Base-by-base conservation (phyloP, 306 rosid genomes). In the Dryas alaskensis region DNA sequence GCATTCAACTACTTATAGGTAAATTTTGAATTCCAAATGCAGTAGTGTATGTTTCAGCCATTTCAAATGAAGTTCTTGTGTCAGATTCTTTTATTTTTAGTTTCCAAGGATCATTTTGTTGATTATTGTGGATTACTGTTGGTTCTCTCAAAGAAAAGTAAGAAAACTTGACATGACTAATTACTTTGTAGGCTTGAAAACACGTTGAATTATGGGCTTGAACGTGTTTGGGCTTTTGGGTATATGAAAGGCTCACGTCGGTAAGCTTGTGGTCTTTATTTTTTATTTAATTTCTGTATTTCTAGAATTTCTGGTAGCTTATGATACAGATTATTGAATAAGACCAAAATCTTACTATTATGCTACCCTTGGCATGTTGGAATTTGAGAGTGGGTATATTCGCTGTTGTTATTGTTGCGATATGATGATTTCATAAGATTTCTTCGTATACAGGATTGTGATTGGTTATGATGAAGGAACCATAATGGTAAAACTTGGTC, bases 151-250 rank as follows among this genome's bases (percentile, higher is more conserved):
- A 4, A 42, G 22, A 40, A 39, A 53, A 53, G 53, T 9, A 42
- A 47, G 4, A 11, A 19, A 19, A 0, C 3, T 49, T 66, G 7
- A 46, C 12, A 44, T 67, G 51, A 22, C 27, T 19, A 49, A 4
- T 48, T 69, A 44, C 53, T 62, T 62, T 81, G 72, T 93, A 95
- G 99, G 93, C 99, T 95, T 69, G 99, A 95, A 83, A 95, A 89
- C 89, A 95, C 99, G 44, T 80, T 95, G 83, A 95, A 95, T 79
- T 95, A 95, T 85, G 96, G 98, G 54, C 98, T 95, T 65, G 99
- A 95, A 83, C 91, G 99, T 83, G 99, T 95, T 81, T 95, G 99
- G 99, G 91, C 98, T 69, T 73, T 95, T 86, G 99, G 96, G 77
- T 92, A 90, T 81, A 76, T 95, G 87, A 95, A 89, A 81, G 79